phyloP scores from a whole-genome alignment of 2,329 filamentous ascomycete genomes.

The Aspergillus fructus region DNA sequence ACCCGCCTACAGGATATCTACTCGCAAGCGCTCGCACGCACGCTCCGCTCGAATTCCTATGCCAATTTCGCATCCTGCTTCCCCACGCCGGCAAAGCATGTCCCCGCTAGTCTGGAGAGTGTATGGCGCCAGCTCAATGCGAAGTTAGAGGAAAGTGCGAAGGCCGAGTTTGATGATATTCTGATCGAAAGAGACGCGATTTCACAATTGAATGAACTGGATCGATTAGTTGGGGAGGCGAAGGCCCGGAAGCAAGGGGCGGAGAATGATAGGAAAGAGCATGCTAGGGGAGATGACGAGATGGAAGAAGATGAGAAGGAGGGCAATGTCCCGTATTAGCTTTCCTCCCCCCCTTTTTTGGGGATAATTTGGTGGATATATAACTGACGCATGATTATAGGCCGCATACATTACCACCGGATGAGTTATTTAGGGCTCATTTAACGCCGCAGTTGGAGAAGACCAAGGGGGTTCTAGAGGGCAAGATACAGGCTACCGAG shows the following conservation, averaged over 20 bases:
- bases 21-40: constrained; percentile 57
- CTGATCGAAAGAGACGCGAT: constrained; percentile 57
- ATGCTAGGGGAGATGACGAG: constrained; percentile 24
- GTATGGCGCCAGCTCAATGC: constrained; percentile 60
- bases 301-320: constrained; percentile 41
- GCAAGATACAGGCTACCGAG: constrained; percentile 52
- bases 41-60: constrained; percentile 61
- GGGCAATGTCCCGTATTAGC: constrained; percentile 49
- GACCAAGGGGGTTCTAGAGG: constrained; percentile 49
- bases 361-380: not conserved
- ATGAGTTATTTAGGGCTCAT: constrained; percentile 59
- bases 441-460: constrained; percentile 56
- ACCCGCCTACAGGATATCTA: constrained; percentile 61
- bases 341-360: not conserved
- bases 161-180: constrained; percentile 62
- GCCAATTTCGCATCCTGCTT: constrained; percentile 64
- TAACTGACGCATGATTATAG: constrained; percentile 33
- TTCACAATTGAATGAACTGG: constrained; percentile 59
- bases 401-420: constrained; percentile 58
- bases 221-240: constrained; percentile 60
- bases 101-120: constrained; percentile 55
- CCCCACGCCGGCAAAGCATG: constrained; percentile 60
- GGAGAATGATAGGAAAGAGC: not conserved
- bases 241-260: constrained; percentile 49
- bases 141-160: constrained; percentile 58